A percentile compares a stretch with the other conserved stretches of the same genome.
phyloP scores from a whole-genome alignment of 202 grass and related monocot genomes.

The Setaria viridis region DNA sequence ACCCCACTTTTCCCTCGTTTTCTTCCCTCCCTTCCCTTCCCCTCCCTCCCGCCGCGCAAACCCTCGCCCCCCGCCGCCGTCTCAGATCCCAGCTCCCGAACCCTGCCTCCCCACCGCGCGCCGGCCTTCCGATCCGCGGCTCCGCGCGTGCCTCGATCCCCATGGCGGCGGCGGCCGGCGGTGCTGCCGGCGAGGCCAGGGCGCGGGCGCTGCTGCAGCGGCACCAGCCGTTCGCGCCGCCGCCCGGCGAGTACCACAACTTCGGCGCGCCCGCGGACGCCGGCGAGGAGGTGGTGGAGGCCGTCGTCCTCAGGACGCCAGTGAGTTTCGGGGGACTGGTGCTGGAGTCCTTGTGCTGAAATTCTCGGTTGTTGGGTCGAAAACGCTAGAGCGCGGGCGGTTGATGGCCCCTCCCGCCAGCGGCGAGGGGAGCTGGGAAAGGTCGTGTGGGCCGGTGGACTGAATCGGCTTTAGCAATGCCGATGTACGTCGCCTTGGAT shows the following conservation, averaged over 20 bases:
- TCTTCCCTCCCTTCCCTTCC: slow-evolving; percentile 4
- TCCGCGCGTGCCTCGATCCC: background rate
- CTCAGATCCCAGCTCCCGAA: slow-evolving; percentile 43
- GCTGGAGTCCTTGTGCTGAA: slow-evolving; percentile 13
- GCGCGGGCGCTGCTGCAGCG: slow-evolving; percentile 49
- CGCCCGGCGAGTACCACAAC: slow-evolving; percentile 72
- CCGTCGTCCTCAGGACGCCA: slow-evolving; percentile 66
- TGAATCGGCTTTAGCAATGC: slow-evolving; percentile 30
- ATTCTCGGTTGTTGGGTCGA: background rate
- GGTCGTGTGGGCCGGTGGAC: background rate
- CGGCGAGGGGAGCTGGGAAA: background rate
- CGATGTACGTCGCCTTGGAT: background rate
- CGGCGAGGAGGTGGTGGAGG: slow-evolving; percentile 46
- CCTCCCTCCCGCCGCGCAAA: slow-evolving; percentile 32
- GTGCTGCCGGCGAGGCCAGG: slow-evolving; percentile 32
- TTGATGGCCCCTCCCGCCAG: background rate
- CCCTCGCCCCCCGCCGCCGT: slow-evolving; percentile 17
- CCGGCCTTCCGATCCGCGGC: slow-evolving; percentile 20
- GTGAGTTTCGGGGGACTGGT: slow-evolving; percentile 59
- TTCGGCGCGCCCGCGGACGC: slow-evolving; percentile 40
- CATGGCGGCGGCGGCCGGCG: slow-evolving; percentile 54
- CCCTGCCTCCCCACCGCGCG: background rate
- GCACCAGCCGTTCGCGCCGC: slow-evolving; percentile 48
- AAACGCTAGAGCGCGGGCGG: slow-evolving; percentile 13
- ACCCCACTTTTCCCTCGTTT: slow-evolving; percentile 39